phyloP scores from a whole-genome alignment of 805 yeast species.

The Nakazawaea siamensis region DNA sequence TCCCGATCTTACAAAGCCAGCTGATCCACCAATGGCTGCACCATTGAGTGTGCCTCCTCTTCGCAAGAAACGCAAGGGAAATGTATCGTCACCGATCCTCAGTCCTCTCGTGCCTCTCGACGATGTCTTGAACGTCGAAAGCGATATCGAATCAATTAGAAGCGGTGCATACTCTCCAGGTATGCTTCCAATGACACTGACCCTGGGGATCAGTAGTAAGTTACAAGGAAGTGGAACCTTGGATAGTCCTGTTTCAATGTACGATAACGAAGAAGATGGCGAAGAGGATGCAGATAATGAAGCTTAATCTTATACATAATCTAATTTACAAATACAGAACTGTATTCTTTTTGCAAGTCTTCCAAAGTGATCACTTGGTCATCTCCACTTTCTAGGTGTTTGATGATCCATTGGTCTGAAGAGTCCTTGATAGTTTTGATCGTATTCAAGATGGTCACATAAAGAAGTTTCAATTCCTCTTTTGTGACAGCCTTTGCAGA shows the following conservation, averaged over 20 bases:
- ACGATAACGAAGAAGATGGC: conserved; percentile 3
- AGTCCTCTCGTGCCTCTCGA: neutral
- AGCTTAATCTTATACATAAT: neutral
- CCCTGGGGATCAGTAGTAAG: too few relatives aligned
- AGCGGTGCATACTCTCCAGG: conserved; percentile 3
- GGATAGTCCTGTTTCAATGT: conserved; percentile 8
- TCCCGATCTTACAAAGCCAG: neutral
- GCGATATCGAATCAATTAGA: conserved; percentile 6
- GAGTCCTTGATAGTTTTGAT: conserved; percentile 23
- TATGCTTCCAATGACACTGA: conserved; percentile 1
- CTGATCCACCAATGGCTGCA: neutral
- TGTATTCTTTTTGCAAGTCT: conserved; percentile 13
- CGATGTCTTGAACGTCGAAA: conserved; percentile 4
- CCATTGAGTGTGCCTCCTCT: conserved; percentile 5
- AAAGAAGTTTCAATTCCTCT: conserved; percentile 12
- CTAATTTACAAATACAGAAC: neutral
- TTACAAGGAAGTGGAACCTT: too few relatives aligned
- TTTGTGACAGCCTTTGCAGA: neutral
- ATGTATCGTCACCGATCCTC: conserved; percentile 7
- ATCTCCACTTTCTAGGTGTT: conserved; percentile 13
- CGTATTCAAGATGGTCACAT: conserved; percentile 30
- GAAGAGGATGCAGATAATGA: conserved; percentile 17
- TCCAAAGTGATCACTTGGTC: conserved; percentile 13
- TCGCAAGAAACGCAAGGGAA: conserved; percentile 8
- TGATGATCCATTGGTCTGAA: conserved; percentile 34